These are phyloP conservation scores for Rhododendron simsii DNA, from an alignment of 148 eudicot genomes.

Conservation along the genomic window DNA sequence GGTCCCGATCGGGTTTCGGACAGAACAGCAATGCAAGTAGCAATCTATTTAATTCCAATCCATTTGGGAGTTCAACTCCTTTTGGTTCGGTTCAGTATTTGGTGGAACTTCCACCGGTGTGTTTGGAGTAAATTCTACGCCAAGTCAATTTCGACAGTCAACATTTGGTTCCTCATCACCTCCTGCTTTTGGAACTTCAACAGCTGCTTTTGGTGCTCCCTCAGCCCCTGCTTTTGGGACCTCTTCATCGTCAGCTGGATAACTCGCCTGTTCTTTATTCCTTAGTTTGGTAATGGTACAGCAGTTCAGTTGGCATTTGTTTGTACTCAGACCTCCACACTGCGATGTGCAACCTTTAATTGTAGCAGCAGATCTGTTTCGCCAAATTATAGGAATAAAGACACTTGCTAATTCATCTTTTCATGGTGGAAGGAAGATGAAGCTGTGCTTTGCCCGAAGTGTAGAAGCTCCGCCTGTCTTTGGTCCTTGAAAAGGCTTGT, in stretches of 20 bases:
- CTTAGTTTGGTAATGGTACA: neutral
- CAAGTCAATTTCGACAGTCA: neutral
- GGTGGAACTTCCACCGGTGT: conserved; percentile 17
- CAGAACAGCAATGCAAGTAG: conserved; percentile 6
- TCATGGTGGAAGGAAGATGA: neutral
- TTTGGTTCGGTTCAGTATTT: conserved; percentile 5
- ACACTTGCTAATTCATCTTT: neutral
- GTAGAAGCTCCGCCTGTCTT: no score
- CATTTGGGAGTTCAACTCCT: conserved; percentile 11
- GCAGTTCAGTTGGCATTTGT: neutral
- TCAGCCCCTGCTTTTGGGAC: neutral
- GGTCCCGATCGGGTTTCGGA: conserved; percentile 2
- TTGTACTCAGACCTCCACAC: neutral
- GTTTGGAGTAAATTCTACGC: conserved; percentile 18
- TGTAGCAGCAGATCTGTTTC: neutral
- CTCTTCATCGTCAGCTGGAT: neutral
- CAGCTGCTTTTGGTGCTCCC: neutral
- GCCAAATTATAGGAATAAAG: neutral
- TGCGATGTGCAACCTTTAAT: neutral
- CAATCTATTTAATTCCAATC: conserved; percentile 2
- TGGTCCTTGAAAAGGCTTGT: neutral
- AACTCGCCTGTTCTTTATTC: neutral
- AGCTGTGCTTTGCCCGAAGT: neutral
- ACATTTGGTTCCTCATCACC: neutral
- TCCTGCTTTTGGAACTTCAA: conserved; percentile 16